Evolutionary conservation across 2,329 filamentous ascomycete species (phyloP), one percentile per base, ranked within the genome.

Genomic region (Periglandula ipomoeae): DNA sequence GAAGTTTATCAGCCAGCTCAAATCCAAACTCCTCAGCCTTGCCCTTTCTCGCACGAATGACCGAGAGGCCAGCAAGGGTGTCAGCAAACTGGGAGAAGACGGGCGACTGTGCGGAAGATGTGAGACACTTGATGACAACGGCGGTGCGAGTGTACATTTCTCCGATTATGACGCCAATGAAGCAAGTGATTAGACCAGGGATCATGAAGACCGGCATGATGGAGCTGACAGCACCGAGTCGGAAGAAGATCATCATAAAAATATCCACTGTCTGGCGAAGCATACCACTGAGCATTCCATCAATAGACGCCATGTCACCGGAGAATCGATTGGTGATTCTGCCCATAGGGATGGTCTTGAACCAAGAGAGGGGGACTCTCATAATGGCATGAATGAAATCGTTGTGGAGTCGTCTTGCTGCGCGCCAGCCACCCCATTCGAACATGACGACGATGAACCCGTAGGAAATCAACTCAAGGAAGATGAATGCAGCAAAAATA

Each of bases 21-120:
- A 69, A 59, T 10, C 68, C 64, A 48, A 79, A 80, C 1, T 65
- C 66, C 23, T 67, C 59, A 9, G 70, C 62, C 69, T 78, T 75
- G 32, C 69, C 70, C 9, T 63, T 62, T 11, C 73, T 65, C 1
- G 74, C 75, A 3, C 77, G 73, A 50, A 81, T 77, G 13, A 77
- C 63, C 6, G 72, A 59, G 26, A 77, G 61, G 0, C 75, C 75
- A 4, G 73, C 67, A 1, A 78, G 61, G 1, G 72, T 76, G 47
- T 78, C 75, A 2, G 72, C 70, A 51, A 79, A 79, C 49, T 78
- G 76, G 1, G 75, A 74, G 55, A 79, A 79, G 2, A 81, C 68
- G 11, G 77, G 77, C 1, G 75, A 78, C 50, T 73, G 70, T 0
- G 72, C 63, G 8, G 71, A 69, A 0, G 73, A 73, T 5, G 65